A percentile compares a stretch with the other conserved stretches of the same genome.
These are phyloP conservation scores for Prunus salicina DNA, from an alignment of 306 rosid species.

Conservation along the genomic window DNA sequence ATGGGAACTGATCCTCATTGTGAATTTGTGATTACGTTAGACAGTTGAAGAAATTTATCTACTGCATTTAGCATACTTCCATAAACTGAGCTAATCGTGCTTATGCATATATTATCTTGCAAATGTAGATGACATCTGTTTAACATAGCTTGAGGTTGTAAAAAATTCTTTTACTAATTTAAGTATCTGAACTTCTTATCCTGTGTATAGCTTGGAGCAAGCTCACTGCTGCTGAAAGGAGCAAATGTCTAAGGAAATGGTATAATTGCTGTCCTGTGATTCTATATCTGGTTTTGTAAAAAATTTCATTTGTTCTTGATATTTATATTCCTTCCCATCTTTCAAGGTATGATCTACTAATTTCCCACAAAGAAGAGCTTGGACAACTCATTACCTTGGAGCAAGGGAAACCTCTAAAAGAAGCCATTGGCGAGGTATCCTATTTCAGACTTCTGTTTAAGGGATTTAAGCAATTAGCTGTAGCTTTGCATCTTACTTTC, in stretches of 20 bases:
- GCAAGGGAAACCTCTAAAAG: constrained; percentile 94
- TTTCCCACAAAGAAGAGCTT: constrained; percentile 76
- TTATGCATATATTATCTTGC: neutral
- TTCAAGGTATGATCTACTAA: constrained; percentile 76
- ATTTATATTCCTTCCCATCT: constrained; percentile 18
- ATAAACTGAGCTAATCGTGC: neutral
- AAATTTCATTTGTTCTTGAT: neutral
- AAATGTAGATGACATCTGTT: neutral
- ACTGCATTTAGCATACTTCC: neutral
- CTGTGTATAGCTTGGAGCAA: constrained; percentile 90
- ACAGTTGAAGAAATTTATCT: constrained; percentile 3
- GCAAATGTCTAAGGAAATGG: constrained; percentile 84
- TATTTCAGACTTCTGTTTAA: constrained; percentile 20
- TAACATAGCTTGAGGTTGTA: neutral
- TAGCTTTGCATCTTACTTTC: constrained; percentile 6
- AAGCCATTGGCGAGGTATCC: constrained; percentile 86
- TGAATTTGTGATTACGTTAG: constrained; percentile 10
- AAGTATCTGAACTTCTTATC: constrained; percentile 1
- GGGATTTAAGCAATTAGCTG: constrained; percentile 4
- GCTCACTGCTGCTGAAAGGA: constrained; percentile 78
- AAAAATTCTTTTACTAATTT: neutral
- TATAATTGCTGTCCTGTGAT: constrained; percentile 30
- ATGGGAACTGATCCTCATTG: constrained; percentile 22
- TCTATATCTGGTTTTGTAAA: constrained; percentile 15
- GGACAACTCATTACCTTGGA: constrained; percentile 94